Conservation (phyloP, 78 protist species). For the Dictyostelium capitatum region DNA sequence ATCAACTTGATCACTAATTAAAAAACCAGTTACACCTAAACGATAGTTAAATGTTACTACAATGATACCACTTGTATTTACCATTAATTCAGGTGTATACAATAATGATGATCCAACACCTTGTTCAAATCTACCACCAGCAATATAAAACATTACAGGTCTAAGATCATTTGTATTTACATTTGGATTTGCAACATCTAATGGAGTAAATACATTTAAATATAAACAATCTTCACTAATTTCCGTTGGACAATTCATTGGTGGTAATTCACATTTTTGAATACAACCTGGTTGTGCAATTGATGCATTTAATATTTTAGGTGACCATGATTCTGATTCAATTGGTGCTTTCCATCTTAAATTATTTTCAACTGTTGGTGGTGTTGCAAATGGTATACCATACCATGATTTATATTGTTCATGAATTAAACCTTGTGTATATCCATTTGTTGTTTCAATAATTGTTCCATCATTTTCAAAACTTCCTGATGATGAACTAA, state of each 20-base stretch:
- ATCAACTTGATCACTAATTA: background rate
- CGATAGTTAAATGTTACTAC: constrained; percentile 47
- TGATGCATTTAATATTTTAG: constrained; percentile 62
- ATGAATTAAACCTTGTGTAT: background rate
- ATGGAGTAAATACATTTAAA: constrained; percentile 76
- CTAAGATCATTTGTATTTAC: background rate
- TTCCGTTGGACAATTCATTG: constrained; percentile 33
- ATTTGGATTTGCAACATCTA: background rate
- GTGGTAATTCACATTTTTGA: constrained; percentile 25
- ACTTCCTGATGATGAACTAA: background rate
- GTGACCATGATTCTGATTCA: constrained; percentile 20
- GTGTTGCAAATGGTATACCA: constrained; percentile 59
- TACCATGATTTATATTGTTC: background rate
- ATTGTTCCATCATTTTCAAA: background rate
- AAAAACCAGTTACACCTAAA: constrained; percentile 41
- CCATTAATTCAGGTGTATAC: constrained; percentile 16
- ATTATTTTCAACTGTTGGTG: constrained; percentile 25
- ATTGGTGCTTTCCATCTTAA: constrained; percentile 63
- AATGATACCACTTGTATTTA: constrained; percentile 24
- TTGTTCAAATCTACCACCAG: constrained; percentile 55
- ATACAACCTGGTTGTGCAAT: constrained; percentile 1
- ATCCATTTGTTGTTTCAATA: constrained; percentile 5
- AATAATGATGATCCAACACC: constrained; percentile 32
- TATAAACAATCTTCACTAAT: constrained; percentile 84
- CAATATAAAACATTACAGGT: constrained; percentile 57